phyloP scores from a whole-genome alignment of 805 yeast species.

The Komagataella phaffii region DNA sequence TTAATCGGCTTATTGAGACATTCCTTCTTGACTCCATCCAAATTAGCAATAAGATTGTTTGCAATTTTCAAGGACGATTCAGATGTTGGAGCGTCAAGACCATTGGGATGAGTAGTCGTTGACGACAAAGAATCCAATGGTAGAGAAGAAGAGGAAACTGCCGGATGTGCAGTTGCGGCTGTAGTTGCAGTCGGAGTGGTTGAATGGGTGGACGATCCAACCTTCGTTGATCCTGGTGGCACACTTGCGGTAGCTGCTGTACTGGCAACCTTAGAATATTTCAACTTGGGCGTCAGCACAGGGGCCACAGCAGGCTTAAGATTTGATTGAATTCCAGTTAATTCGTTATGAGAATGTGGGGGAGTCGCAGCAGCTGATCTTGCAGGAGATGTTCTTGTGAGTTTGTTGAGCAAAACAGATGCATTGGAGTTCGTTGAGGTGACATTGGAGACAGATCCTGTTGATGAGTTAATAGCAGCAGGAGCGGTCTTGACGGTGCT shows the following conservation, averaged over 20 bases:
- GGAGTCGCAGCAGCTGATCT: not conserved
- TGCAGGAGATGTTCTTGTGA: not conserved
- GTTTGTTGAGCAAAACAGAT: conserved; percentile 1
- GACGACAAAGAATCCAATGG: conserved; percentile 5
- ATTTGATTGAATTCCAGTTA: not conserved
- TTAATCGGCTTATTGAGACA: conserved; percentile 15
- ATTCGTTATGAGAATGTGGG: not conserved
- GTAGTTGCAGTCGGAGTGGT: conserved; percentile 8
- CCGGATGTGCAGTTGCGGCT: conserved; percentile 6
- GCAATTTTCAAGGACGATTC: conserved; percentile 1
- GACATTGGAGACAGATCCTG: conserved; percentile 4
- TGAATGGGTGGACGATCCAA: conserved; percentile 7
- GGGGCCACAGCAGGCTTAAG: conserved; percentile 14
- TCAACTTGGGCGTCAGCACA: conserved; percentile 20
- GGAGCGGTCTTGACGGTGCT: not conserved
- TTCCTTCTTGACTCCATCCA: conserved; percentile 20
- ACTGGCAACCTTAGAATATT: conserved; percentile 18
- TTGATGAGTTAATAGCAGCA: not conserved
- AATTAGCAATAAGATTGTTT: conserved; percentile 10
- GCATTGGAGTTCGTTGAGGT: conserved; percentile 7
- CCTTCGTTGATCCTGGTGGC: not conserved
- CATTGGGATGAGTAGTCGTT: not conserved
- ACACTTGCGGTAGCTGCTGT: conserved; percentile 9
- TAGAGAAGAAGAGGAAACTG: conserved; percentile 6
- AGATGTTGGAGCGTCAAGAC: not conserved